These are phyloP conservation scores for Niveomyces coronatus DNA, from an alignment of 2,329 filamentous ascomycete species.

Conservation along the genomic window DNA sequence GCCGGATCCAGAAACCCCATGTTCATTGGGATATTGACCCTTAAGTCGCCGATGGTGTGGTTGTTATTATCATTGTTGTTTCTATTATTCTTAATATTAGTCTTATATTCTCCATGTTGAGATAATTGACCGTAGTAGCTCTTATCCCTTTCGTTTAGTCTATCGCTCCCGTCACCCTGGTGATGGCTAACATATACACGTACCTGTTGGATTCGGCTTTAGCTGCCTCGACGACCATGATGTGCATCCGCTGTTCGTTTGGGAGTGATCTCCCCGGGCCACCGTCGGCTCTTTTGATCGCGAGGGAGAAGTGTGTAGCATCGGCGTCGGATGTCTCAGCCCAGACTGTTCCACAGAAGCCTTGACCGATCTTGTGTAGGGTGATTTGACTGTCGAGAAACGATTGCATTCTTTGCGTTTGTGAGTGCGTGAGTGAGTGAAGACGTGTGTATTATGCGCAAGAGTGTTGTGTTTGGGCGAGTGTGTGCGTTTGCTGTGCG, in stretches of 20 bases:
- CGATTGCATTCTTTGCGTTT: too few species aligned
- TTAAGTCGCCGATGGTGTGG: background rate
- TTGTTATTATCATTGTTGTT: background rate
- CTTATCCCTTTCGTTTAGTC: background rate
- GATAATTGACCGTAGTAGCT: background rate
- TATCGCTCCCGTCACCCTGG: too few species aligned
- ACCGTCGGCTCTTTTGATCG: conserved; percentile 2
- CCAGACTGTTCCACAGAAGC: conserved; percentile 6
- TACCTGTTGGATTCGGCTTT: too few species aligned
- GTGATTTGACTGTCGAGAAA: background rate
- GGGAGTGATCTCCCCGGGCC: background rate
- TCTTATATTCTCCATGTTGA: background rate
- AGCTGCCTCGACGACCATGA: background rate
- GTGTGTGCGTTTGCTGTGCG: too few species aligned
- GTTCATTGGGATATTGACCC: background rate
- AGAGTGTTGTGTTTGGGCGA: too few species aligned
- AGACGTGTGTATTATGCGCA: too few species aligned
- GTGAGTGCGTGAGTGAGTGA: too few species aligned
- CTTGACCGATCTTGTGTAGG: background rate
- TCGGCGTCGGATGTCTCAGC: background rate
- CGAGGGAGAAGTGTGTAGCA: background rate
- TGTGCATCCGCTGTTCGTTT: background rate
- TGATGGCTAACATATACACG: too few species aligned
- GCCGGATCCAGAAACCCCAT: background rate
- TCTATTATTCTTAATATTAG: background rate